phyloP scores from a whole-genome alignment of 2,329 filamentous ascomycete genomes.

The Thelonectria olida region DNA sequence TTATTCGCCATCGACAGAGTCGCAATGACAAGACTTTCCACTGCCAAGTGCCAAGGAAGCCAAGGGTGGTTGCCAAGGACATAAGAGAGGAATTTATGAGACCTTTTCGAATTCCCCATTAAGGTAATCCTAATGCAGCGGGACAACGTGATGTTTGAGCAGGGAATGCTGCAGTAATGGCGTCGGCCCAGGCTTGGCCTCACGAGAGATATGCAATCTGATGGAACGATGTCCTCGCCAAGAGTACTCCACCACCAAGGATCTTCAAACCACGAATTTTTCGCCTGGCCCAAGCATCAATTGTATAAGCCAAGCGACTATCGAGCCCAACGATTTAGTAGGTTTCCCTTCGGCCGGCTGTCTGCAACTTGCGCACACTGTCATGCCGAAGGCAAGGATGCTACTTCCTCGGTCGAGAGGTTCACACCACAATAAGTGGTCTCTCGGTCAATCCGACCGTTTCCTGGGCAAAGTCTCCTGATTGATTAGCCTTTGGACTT shows the following conservation, averaged over 20 bases:
- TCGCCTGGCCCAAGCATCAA: background rate
- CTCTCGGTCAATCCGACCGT: background rate
- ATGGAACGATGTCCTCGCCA: background rate
- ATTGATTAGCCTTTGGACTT: background rate
- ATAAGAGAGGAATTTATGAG: background rate
- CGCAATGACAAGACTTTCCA: background rate
- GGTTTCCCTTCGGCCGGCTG: background rate
- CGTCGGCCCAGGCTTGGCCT: background rate
- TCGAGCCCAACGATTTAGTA: background rate
- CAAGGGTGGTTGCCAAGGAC: background rate
- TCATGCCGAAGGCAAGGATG: background rate
- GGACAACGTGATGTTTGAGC: background rate
- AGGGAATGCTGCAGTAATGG: background rate
- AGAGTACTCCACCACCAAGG: background rate
- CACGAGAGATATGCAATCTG: background rate
- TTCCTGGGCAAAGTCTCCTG: background rate
- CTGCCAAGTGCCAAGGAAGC: background rate
- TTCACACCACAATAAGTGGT: background rate
- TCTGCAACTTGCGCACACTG: too few species aligned
- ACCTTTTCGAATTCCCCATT: background rate
- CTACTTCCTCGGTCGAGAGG: background rate
- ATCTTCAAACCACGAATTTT: background rate
- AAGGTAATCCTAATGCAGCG: too few species aligned
- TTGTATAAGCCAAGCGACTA: background rate
- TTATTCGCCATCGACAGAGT: background rate